A percentile compares a stretch with the other conserved stretches of the same genome.
These are phyloP conservation scores for Skeletonema grethae DNA, from an alignment of 108 stramenopile species.

Conservation along the genomic window DNA sequence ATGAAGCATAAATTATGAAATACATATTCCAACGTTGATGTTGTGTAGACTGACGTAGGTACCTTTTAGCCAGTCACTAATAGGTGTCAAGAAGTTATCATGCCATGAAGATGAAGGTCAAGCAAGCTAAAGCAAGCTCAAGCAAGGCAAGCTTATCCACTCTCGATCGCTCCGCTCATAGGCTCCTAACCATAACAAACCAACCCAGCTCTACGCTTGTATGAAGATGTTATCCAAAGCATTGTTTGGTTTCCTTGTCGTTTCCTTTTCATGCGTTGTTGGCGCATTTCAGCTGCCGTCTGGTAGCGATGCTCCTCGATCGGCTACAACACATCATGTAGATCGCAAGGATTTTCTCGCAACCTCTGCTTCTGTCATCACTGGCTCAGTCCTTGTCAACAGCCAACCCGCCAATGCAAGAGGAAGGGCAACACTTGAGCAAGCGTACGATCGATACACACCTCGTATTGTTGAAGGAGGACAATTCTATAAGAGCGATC, in stretches of 20 bases:
- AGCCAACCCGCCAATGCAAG: constrained; percentile 56
- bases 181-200: no score
- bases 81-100: not conserved
- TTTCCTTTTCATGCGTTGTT: not conserved
- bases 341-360: constrained; percentile 15
- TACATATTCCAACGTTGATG: no score
- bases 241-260: not conserved
- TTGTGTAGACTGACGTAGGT: no score
- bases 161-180: no score
- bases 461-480: constrained; percentile 83
- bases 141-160: no score
- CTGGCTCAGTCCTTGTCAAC: constrained; percentile 5
- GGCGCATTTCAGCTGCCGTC: not conserved
- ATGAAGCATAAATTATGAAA: no score
- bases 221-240: not conserved
- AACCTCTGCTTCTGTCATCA: constrained; percentile 18
- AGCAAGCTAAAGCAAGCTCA: no score
- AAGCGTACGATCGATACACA: constrained; percentile 74
- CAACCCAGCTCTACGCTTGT: no score
- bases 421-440: constrained; percentile 78
- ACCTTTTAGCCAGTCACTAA: not conserved
- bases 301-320: not conserved
- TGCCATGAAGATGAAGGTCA: no score
- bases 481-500: constrained; percentile 60
- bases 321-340: not conserved